Conservation (phyloP, 352 stramenopile genomes). For the Globisporangium solare region DNA sequence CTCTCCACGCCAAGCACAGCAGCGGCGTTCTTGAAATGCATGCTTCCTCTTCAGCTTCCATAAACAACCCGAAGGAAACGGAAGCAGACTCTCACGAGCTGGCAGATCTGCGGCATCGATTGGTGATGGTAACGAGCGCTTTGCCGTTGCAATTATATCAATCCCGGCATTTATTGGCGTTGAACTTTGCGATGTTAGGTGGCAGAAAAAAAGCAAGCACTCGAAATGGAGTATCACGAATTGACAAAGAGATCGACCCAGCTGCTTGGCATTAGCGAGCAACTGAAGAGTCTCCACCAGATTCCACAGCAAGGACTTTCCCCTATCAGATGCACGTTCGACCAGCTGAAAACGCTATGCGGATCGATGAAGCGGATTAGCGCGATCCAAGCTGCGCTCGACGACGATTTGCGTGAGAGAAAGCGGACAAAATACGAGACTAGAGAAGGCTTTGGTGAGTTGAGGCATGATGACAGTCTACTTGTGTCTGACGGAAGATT, state of each 20-base stretch:
- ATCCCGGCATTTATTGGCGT: too few species aligned
- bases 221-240: slow-evolving; percentile 25
- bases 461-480: neutral
- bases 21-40: slow-evolving; percentile 13
- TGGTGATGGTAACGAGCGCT: too few species aligned
- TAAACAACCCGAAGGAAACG: too few species aligned
- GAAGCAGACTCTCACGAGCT: too few species aligned
- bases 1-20: slow-evolving; percentile 7
- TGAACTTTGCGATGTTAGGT: too few species aligned
- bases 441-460: slow-evolving; percentile 29
- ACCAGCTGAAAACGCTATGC: slow-evolving; percentile 36
- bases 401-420: slow-evolving; percentile 40
- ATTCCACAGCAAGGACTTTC: slow-evolving; percentile 31
- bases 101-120: too few species aligned
- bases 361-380: slow-evolving; percentile 48
- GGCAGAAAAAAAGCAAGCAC: too few species aligned
- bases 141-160: too few species aligned
- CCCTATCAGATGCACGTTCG: slow-evolving; percentile 38
- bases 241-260: slow-evolving; percentile 26
- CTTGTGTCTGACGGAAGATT: neutral
- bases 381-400: slow-evolving; percentile 33
- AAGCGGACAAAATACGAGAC: slow-evolving; percentile 55
- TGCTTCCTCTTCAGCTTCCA: too few species aligned
- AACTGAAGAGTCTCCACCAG: slow-evolving; percentile 48
- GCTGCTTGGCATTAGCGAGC: slow-evolving; percentile 29